phyloP scores from a whole-genome alignment of 1,284 basidiomycete genomes.

The Trichosporon sp. region DNA sequence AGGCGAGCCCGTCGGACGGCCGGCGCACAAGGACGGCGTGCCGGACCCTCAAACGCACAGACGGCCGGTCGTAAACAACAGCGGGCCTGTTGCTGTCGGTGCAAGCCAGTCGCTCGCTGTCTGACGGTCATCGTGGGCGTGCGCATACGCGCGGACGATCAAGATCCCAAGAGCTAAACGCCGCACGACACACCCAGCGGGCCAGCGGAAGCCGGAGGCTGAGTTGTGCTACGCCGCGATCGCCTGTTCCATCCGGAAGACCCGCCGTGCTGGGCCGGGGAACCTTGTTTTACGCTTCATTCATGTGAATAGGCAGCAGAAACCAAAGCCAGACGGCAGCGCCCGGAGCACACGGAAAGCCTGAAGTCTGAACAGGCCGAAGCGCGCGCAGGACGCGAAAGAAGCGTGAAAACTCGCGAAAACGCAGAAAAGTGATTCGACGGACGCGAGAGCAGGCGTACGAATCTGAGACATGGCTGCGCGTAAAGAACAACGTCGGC shows the following conservation, averaged over 20 bases:
- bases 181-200: too few relatives aligned
- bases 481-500: not conserved
- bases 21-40: not conserved
- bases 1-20: not conserved
- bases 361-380: not conserved
- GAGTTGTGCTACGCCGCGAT: not conserved
- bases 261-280: not conserved
- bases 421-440: not conserved
- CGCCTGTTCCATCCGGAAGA: not conserved
- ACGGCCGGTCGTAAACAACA: not conserved
- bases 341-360: not conserved
- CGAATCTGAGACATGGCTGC: not conserved
- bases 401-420: not conserved
- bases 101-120: not conserved
- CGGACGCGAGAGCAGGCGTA: not conserved
- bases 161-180: too few relatives aligned
- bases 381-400: too few relatives aligned
- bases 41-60: not conserved
- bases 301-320: not conserved
- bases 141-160: not conserved
- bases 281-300: not conserved
- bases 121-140: not conserved
- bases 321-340: not conserved
- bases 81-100: not conserved
- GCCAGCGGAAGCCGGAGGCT: not conserved